Conservation (phyloP, 805 yeast species). For the Pichia cephalocereana region DNA sequence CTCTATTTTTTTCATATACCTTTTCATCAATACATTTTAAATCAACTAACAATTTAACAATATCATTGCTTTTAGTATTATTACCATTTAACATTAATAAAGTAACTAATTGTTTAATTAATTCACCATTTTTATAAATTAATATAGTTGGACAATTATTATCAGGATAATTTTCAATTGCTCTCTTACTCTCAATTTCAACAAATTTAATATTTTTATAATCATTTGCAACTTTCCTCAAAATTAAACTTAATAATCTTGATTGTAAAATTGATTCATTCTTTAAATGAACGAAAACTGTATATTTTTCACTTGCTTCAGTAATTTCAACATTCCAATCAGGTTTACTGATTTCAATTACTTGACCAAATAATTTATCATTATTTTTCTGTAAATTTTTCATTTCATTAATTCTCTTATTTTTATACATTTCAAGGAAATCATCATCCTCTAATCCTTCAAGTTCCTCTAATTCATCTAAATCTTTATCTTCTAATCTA, state of each 20-base stretch:
- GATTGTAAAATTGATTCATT: slow-evolving; percentile 63
- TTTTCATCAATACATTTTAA: slow-evolving; percentile 54
- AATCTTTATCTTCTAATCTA: slow-evolving; percentile 63
- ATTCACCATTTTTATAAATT: slow-evolving; percentile 70
- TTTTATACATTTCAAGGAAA: slow-evolving; percentile 68
- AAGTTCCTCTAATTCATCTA: slow-evolving; percentile 76
- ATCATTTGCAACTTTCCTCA: slow-evolving; percentile 49
- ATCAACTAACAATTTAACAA: slow-evolving; percentile 64
- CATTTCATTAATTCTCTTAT: slow-evolving; percentile 69
- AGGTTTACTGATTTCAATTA: slow-evolving; percentile 71
- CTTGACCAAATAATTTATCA: slow-evolving; percentile 59
- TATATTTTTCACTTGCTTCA: slow-evolving; percentile 56
- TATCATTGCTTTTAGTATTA: slow-evolving; percentile 55
- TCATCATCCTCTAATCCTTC: slow-evolving; percentile 95
- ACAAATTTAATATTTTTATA: slow-evolving; percentile 82
- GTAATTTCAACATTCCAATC: slow-evolving; percentile 86
- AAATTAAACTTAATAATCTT: slow-evolving; percentile 54
- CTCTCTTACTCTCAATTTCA: slow-evolving; percentile 84
- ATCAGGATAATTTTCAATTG: slow-evolving; percentile 89
- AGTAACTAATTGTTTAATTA: slow-evolving; percentile 74
- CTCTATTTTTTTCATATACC: slow-evolving; percentile 59
- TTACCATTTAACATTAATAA: slow-evolving; percentile 79
- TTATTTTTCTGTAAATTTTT: slow-evolving; percentile 43
- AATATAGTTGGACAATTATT: slow-evolving; percentile 84
- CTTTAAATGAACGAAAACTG: slow-evolving; percentile 73